Percentiles rank a stretch among this genome's conserved stretches.
These are phyloP conservation scores for Boletales sp. DNA, from an alignment of 768 basidiomycete genomes.

Conservation along the genomic window DNA sequence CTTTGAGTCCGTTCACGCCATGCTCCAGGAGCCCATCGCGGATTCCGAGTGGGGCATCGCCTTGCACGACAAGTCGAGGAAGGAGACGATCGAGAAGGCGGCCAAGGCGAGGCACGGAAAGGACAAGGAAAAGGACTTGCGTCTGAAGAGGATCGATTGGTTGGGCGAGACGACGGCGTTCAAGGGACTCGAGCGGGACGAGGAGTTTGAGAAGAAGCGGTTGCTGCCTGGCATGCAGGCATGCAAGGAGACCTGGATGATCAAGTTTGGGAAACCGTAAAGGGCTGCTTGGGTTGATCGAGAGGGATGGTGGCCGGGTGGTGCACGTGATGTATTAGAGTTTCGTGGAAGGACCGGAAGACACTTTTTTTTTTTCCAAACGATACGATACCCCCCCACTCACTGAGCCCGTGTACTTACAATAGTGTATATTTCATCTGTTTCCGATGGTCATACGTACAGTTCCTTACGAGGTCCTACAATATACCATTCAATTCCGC, in stretches of 20 bases:
- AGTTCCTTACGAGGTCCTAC: too few relatives aligned
- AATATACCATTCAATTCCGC: too few relatives aligned
- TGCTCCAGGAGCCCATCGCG: slow-evolving; percentile 49
- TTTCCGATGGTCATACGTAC: too few relatives aligned
- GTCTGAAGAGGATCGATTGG: slow-evolving; percentile 59
- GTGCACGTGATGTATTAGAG: background rate
- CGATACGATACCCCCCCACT: too few relatives aligned
- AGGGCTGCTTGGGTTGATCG: background rate
- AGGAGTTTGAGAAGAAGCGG: slow-evolving; percentile 50
- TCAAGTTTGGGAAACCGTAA: slow-evolving; percentile 41
- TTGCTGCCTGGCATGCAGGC: slow-evolving; percentile 42
- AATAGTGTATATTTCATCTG: too few relatives aligned
- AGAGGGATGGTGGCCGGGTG: background rate
- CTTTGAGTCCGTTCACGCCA: slow-evolving; percentile 49
- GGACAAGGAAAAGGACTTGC: slow-evolving; percentile 28
- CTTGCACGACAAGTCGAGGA: slow-evolving; percentile 39
- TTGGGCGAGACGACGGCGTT: slow-evolving; percentile 58
- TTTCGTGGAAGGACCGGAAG: background rate
- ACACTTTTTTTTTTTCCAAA: background rate
- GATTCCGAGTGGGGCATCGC: slow-evolving; percentile 71
- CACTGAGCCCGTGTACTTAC: too few relatives aligned
- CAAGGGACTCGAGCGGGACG: slow-evolving; percentile 58
- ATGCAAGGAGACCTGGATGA: slow-evolving; percentile 56
- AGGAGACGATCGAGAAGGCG: slow-evolving; percentile 46
- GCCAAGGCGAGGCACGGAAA: slow-evolving; percentile 45